phyloP scores from a whole-genome alignment of 257 asterid species.

The Paulownia fortunei region DNA sequence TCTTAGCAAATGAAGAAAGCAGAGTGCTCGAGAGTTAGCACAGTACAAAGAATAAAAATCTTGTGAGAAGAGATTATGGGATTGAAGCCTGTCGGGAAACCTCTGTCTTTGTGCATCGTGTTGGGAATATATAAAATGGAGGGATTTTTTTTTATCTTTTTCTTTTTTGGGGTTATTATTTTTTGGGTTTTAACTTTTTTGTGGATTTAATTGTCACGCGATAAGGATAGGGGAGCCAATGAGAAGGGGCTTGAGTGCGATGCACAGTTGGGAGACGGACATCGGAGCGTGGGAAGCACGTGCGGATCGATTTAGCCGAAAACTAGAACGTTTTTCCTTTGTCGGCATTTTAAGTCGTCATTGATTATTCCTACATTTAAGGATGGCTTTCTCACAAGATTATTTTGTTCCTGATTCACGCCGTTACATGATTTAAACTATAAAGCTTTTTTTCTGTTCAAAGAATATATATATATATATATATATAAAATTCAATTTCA shows the following conservation, averaged over 20 bases:
- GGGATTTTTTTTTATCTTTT: neutral
- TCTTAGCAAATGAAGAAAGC: conserved; percentile 38
- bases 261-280: conserved; percentile 51
- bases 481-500: too few relatives aligned
- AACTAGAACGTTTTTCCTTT: neutral
- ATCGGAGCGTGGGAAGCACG: conserved; percentile 62
- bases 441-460: too few relatives aligned
- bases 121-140: conserved; percentile 19
- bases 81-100: conserved; percentile 56
- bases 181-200: neutral
- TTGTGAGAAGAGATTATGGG: conserved; percentile 35
- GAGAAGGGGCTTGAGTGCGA: conserved; percentile 56
- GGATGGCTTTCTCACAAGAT: conserved; percentile 31
- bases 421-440: too few relatives aligned
- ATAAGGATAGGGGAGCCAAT: conserved; percentile 51
- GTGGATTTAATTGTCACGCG: conserved; percentile 45
- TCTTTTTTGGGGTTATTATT: neutral
- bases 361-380: conserved; percentile 37
- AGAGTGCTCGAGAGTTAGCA: conserved; percentile 42
- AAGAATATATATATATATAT: too few relatives aligned
- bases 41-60: conserved; percentile 48
- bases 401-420: neutral
- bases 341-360: conserved; percentile 32
- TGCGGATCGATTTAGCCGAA: conserved; percentile 27
- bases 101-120: conserved; percentile 30